Evolutionary conservation across 2,329 filamentous ascomycete genomes (phyloP).

Genomic region (Curvularia hawaiiensis): DNA sequence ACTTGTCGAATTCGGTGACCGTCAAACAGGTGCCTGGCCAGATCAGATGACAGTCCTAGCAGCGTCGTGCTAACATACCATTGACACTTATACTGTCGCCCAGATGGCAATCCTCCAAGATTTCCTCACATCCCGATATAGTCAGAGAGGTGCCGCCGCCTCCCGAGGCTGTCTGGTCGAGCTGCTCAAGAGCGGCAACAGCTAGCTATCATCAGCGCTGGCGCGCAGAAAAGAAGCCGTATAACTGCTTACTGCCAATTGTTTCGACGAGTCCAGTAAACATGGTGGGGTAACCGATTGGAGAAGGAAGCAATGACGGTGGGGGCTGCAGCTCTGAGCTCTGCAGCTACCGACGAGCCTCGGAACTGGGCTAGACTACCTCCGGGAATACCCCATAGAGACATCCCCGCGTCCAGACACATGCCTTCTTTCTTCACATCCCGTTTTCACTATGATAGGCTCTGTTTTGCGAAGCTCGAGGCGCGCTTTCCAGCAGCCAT

Average conservation of each 20-base stretch:
- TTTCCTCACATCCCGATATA: slow-evolving; percentile 74
- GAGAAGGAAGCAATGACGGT: slow-evolving; percentile 17
- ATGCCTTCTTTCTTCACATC: neutral
- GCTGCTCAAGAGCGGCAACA: slow-evolving; percentile 78
- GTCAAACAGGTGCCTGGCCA: slow-evolving; percentile 80
- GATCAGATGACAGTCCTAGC: slow-evolving; percentile 2
- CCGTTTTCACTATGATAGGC: slow-evolving; percentile 19
- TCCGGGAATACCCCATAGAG: slow-evolving; percentile 21
- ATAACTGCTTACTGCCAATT: slow-evolving; percentile 74
- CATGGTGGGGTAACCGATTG: slow-evolving; percentile 61
- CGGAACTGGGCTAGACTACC: slow-evolving; percentile 19
- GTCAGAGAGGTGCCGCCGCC: slow-evolving; percentile 88
- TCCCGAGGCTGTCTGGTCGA: slow-evolving; percentile 73
- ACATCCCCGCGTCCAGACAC: slow-evolving; percentile 7
- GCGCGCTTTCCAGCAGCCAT: slow-evolving; percentile 13
- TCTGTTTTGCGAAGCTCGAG: slow-evolving; percentile 24
- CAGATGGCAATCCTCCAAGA: slow-evolving; percentile 81
- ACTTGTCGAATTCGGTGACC: slow-evolving; percentile 71
- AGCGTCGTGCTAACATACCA: slow-evolving; percentile 57
- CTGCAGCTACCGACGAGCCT: slow-evolving; percentile 25
- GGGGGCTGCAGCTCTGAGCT: slow-evolving; percentile 19
- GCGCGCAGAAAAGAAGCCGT: slow-evolving; percentile 12
- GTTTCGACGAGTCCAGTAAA: slow-evolving; percentile 75
- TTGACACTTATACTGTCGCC: slow-evolving; percentile 97
- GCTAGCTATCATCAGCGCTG: slow-evolving; percentile 60